phyloP scores from a whole-genome alignment of 2,329 filamentous ascomycete genomes.

The Parascedosporium putredinis region DNA sequence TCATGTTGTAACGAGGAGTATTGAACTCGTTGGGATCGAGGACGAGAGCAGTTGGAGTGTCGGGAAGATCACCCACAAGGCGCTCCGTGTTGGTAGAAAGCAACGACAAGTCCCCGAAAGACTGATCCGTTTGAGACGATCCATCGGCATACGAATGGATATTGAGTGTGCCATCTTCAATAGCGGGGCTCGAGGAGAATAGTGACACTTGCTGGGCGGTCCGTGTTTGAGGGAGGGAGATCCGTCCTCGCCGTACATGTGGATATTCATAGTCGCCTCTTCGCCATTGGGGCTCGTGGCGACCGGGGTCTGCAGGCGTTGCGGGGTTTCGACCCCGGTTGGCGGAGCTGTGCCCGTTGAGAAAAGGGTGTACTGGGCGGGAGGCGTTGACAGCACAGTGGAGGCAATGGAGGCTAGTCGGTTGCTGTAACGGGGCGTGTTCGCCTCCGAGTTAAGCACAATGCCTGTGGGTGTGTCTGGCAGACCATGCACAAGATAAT shows the following conservation, averaged over 20 bases:
- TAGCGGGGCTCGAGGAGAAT: not conserved
- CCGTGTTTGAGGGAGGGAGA: not conserved
- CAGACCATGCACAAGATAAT: not conserved
- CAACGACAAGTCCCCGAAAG: not conserved
- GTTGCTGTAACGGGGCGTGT: not conserved
- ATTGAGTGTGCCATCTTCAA: not conserved
- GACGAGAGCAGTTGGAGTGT: not conserved
- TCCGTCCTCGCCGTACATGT: not conserved
- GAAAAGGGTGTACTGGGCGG: not conserved
- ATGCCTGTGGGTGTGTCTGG: conserved; percentile 2
- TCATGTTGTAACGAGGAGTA: not conserved
- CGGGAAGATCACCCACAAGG: not conserved
- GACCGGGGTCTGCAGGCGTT: not conserved
- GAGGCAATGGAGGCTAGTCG: not conserved
- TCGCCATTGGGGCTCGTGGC: not conserved
- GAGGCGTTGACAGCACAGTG: not conserved
- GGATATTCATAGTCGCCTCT: not conserved
- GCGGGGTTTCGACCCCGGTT: not conserved
- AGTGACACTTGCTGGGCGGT: not conserved
- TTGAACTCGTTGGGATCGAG: not conserved
- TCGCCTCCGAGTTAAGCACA: not conserved
- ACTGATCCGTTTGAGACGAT: not conserved
- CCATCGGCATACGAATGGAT: not conserved
- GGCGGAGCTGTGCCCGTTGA: not conserved
- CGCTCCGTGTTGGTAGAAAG: not conserved